Evolutionary conservation across 345 rosid species (phyloP).

Genomic region (Cardamine occulta): DNA sequence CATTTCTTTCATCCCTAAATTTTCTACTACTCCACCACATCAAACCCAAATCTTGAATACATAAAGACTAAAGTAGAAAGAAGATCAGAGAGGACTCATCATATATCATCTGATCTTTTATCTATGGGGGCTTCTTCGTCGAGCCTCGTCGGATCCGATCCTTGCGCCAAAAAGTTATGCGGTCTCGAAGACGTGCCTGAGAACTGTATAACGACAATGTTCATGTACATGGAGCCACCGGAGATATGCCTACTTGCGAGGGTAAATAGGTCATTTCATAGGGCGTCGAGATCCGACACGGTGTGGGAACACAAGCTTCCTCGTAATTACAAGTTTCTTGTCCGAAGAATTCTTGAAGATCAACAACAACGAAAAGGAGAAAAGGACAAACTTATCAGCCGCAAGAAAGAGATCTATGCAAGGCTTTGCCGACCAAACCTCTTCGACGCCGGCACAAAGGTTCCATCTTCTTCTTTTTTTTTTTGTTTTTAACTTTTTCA

Average conservation of each 20-base stretch:
- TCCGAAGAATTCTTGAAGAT: conserved; percentile 51
- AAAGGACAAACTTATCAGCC: conserved; percentile 32
- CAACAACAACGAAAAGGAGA: conserved; percentile 22
- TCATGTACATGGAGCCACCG: conserved; percentile 74
- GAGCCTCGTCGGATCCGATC: conserved; percentile 39
- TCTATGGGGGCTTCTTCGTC: conserved; percentile 74
- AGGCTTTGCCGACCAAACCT: conserved; percentile 60
- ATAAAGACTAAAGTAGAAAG: neutral
- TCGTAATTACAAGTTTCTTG: conserved; percentile 65
- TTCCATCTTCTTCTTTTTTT: conserved; percentile 18
- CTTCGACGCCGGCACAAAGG: conserved; percentile 78
- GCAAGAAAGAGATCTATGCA: conserved; percentile 70
- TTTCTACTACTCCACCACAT: conserved; percentile 65
- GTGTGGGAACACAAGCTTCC: conserved; percentile 91
- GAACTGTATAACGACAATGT: conserved; percentile 64
- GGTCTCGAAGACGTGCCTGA: conserved; percentile 74
- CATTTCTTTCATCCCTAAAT: conserved; percentile 52
- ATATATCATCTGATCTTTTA: conserved; percentile 8
- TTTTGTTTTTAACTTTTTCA: neutral
- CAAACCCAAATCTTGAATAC: conserved; percentile 31
- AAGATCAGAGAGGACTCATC: neutral
- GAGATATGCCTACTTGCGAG: conserved; percentile 75
- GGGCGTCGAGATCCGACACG: conserved; percentile 72
- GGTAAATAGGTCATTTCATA: conserved; percentile 60
- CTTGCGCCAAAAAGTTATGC: conserved; percentile 19